Evolutionary conservation across 2,329 filamentous ascomycete species (phyloP), one percentile per base, ranked within the genome.

Genomic region (Cryphonectria japonica): DNA sequence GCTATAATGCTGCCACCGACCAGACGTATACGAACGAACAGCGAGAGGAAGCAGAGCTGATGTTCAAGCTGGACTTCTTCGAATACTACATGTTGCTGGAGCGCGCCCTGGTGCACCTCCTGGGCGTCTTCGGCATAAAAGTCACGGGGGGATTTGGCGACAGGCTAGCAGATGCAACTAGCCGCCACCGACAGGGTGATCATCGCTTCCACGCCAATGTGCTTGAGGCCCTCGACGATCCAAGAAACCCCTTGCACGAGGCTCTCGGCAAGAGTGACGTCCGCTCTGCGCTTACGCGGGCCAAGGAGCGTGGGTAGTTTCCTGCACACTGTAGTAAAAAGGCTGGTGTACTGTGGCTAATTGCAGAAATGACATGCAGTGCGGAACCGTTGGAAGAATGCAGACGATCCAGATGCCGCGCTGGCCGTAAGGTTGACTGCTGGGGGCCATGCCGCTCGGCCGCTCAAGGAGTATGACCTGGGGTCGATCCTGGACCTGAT

Each of bases 41-140:
- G 14, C 50, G 70, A 2, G 72, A 69, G 6, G 85, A 87, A 73
- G 86, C 86, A 0, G 88, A 91, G 78, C 84, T 88, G 22, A 93
- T 93, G 85, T 93, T 93, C 83, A 93, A 93, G 78, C 85, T 93
- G 9, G 92, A 93, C 76, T 94, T 93, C 73, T 90, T 92, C 79
- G 92, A 94, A 76, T 93, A 91, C 78, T 93, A 93, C 81, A 88
- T 89, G 67, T 85, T 92, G 50, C 86, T 93, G 8, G 92, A 94
- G 80, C 88, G 92, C 41, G 91, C 90, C 0, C 83, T 93, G 9
- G 89, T 92, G 1, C 87, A 91, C 63, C 81, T 92, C 0, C 85
- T 92, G n/a, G 85, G 85, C 0, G 86, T 92, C 0, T 91, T 90
- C 71, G 88, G 87, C 9, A 83, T 92, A 6, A 77, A 78, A 0